Percentiles rank a stretch among this genome's conserved stretches.
Conservation (phyloP, 257 asterid genomes). For the Solanum chaucha region DNA sequence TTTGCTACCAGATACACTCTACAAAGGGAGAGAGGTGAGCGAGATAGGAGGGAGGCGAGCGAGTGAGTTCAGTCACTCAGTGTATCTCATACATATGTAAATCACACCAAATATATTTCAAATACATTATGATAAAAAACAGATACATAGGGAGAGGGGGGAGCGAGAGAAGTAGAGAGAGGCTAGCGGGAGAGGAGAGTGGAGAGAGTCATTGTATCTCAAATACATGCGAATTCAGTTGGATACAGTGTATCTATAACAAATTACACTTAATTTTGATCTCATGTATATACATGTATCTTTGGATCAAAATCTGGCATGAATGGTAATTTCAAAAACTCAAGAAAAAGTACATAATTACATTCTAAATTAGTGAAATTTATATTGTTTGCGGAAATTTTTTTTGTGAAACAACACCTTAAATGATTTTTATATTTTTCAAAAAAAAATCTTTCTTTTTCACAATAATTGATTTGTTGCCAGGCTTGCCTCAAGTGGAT, state of each 20-base stretch:
- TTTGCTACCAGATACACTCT: background rate
- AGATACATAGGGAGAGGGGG: too few relatives aligned
- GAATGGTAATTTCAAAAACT: background rate
- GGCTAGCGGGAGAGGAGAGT: background rate
- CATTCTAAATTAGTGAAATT: too few relatives aligned
- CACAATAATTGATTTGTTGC: background rate
- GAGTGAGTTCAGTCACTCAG: background rate
- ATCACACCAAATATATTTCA: background rate
- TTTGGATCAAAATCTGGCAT: background rate
- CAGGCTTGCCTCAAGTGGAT: conserved; percentile 5
- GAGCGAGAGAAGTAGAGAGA: background rate
- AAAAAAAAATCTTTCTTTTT: background rate
- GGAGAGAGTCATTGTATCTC: background rate
- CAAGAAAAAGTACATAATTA: too few relatives aligned
- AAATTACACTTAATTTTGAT: too few relatives aligned
- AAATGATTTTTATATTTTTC: background rate
- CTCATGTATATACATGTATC: too few relatives aligned
- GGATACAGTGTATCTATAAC: too few relatives aligned
- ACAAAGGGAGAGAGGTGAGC: background rate
- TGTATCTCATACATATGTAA: background rate
- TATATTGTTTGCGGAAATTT: too few relatives aligned
- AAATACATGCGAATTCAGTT: background rate
- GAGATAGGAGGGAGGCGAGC: background rate
- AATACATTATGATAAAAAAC: too few relatives aligned
- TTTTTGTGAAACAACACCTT: background rate